Percentiles rank a stretch among this genome's conserved stretches.
These are phyloP conservation scores for Microstegium vimineum DNA, from an alignment of 176 grass and related monocot genomes.

Conservation along the genomic window DNA sequence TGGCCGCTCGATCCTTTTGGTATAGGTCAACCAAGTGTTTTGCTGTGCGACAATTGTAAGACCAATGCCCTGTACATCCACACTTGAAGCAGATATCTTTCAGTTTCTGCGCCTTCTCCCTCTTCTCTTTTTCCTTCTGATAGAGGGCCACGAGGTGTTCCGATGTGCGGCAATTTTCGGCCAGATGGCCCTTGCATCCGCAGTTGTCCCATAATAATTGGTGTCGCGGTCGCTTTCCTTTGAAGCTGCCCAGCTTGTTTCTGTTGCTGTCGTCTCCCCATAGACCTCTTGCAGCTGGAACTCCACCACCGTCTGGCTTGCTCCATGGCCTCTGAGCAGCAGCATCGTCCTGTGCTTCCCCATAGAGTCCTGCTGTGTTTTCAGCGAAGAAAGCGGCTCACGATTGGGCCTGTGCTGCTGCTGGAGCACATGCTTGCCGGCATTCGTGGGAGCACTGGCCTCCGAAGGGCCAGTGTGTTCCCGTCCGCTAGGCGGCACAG, in stretches of 20 bases:
- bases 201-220: not conserved
- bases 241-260: not conserved
- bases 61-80: slow-evolving; percentile 5
- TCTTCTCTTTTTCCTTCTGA: not conserved
- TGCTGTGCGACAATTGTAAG: not conserved
- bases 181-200: not conserved
- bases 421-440: slow-evolving; percentile 7
- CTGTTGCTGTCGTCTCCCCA: not conserved
- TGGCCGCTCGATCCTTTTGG: not conserved
- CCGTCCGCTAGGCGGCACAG: not conserved
- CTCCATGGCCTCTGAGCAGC: not conserved
- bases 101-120: not conserved
- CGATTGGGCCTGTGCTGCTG: not conserved
- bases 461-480: not conserved
- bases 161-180: not conserved
- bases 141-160: not conserved
- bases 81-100: slow-evolving; percentile 19
- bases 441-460: not conserved
- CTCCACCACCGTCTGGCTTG: not conserved
- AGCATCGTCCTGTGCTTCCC: not conserved
- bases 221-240: not conserved
- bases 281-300: not conserved
- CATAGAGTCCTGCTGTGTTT: not conserved
- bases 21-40: slow-evolving; percentile 13
- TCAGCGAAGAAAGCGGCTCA: not conserved